Evolutionary conservation across 73 alveolate genomes (phyloP).

Genomic region (Symbiodinium pilosum): DNA sequence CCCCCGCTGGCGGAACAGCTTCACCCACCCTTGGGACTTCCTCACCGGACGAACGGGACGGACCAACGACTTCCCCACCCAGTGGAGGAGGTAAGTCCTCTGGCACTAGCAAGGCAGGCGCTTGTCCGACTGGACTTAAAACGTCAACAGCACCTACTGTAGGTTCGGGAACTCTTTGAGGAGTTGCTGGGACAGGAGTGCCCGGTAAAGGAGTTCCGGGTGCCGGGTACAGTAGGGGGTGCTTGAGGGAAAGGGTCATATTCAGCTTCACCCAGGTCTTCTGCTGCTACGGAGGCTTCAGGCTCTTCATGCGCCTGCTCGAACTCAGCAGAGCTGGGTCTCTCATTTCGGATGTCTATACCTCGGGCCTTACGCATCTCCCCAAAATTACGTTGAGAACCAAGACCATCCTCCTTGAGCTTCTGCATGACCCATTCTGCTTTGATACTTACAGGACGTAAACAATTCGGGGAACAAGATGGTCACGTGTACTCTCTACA

Average conservation of each 20-base stretch:
- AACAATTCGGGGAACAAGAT: neutral
- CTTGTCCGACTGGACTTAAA: neutral
- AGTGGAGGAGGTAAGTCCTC: neutral
- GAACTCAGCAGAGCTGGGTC: neutral
- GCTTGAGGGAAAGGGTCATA: neutral
- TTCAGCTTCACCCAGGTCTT: neutral
- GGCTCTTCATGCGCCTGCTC: neutral
- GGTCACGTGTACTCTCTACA: neutral
- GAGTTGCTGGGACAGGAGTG: neutral
- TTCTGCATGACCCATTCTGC: neutral
- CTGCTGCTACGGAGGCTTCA: neutral
- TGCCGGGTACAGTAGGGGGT: neutral
- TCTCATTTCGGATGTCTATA: neutral
- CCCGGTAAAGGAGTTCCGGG: neutral
- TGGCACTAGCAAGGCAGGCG: neutral
- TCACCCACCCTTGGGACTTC: too few species aligned
- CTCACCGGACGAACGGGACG: too few species aligned
- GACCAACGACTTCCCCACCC: neutral
- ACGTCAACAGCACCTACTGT: too few species aligned
- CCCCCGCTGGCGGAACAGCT: neutral
- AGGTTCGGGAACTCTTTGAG: neutral
- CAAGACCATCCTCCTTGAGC: neutral
- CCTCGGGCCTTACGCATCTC: neutral
- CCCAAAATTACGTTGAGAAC: neutral
- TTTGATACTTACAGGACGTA: neutral